phyloP scores from a whole-genome alignment of 192 early-diverging fungal species.

The Gonapodya sp. region DNA sequence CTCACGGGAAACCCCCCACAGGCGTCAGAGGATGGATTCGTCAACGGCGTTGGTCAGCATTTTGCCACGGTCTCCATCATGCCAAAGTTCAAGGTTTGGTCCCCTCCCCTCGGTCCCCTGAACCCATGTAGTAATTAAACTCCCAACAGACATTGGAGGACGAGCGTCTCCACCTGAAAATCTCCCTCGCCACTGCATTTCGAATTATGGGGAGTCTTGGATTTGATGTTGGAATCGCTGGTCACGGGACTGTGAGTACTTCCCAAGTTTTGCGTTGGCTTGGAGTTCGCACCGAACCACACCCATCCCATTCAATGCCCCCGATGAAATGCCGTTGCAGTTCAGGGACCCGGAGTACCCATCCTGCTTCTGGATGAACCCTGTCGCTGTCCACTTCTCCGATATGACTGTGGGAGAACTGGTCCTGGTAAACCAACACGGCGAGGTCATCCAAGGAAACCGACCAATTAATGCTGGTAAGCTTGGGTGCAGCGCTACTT shows the following conservation, averaged over 20 bases:
- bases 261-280: no score
- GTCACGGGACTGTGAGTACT: slow-evolving; percentile 39
- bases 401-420: slow-evolving; percentile 43
- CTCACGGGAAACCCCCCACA: no score
- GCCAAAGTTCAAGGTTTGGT: slow-evolving; percentile 4
- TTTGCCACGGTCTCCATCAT: neutral
- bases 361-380: slow-evolving; percentile 52
- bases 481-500: neutral
- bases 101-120: neutral
- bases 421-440: slow-evolving; percentile 43
- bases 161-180: slow-evolving; percentile 47
- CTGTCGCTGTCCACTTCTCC: slow-evolving; percentile 42
- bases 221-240: slow-evolving; percentile 51
- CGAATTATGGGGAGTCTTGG: slow-evolving; percentile 45
- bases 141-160: slow-evolving; percentile 22
- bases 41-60: neutral
- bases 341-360: slow-evolving; percentile 44
- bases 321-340: neutral
- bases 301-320: neutral
- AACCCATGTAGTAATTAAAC: neutral
- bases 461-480: slow-evolving; percentile 33
- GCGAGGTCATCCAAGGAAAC: slow-evolving; percentile 35
- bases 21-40: neutral
- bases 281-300: neutral
- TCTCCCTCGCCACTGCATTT: slow-evolving; percentile 44